These are phyloP conservation scores for Colletotrichum shisoi DNA, from an alignment of 2,329 filamentous ascomycete species.

Conservation along the genomic window DNA sequence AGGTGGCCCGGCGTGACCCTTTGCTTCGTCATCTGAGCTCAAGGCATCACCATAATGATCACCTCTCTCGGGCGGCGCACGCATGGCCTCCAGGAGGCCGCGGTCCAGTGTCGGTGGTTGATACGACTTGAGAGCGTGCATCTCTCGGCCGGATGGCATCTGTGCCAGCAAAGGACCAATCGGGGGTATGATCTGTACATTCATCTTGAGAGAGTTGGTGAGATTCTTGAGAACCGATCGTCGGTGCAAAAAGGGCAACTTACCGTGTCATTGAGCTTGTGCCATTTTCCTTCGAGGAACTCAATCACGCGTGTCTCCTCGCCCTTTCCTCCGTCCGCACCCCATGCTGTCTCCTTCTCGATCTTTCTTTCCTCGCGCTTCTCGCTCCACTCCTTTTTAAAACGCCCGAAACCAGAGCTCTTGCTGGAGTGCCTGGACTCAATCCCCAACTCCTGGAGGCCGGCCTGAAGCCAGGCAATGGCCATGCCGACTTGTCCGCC, in stretches of 20 bases:
- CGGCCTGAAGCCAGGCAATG: slow-evolving; percentile 85
- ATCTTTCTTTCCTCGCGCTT: slow-evolving; percentile 80
- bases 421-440: slow-evolving; percentile 61
- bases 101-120: slow-evolving; percentile 70
- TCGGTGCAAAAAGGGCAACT: slow-evolving; percentile 44
- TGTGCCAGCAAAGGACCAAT: slow-evolving; percentile 74
- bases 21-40: slow-evolving; percentile 53
- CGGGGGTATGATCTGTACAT: slow-evolving; percentile 78
- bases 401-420: slow-evolving; percentile 64
- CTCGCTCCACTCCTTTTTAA: slow-evolving; percentile 79
- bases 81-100: slow-evolving; percentile 69
- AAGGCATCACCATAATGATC: slow-evolving; percentile 48
- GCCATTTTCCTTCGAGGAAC: slow-evolving; percentile 88
- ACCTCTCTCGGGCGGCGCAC: slow-evolving; percentile 58
- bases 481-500: slow-evolving; percentile 82
- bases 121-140: slow-evolving; percentile 76
- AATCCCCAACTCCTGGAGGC: slow-evolving; percentile 76
- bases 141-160: slow-evolving; percentile 88
- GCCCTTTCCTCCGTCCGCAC: slow-evolving; percentile 80
- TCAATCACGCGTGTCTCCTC: slow-evolving; percentile 88
- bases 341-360: slow-evolving; percentile 77
- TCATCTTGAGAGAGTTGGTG: slow-evolving; percentile 63
- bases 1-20: slow-evolving; percentile 48
- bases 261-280: slow-evolving; percentile 90
- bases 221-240: neutral